Evolutionary conservation across 768 basidiomycete species (phyloP).

Genomic region (Serendipita sp.): DNA sequence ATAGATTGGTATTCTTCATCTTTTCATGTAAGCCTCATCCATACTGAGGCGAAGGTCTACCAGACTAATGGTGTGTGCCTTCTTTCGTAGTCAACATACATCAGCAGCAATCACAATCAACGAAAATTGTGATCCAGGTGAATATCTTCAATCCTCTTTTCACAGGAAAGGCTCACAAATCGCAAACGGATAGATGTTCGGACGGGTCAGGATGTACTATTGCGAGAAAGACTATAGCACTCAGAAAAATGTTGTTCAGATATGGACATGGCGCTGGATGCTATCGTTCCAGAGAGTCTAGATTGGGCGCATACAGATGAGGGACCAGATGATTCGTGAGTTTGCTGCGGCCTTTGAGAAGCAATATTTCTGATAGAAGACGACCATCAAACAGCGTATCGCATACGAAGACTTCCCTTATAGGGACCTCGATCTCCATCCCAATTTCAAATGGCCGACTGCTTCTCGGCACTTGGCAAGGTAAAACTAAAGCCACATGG

Average conservation of each 20-base stretch:
- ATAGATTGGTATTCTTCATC: slow-evolving; percentile 73
- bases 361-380: too few relatives aligned
- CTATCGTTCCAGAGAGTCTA: slow-evolving; percentile 68
- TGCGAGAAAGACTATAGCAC: background rate
- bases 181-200: slow-evolving; percentile 14
- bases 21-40: slow-evolving; percentile 50
- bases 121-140: slow-evolving; percentile 77
- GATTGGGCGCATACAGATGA: slow-evolving; percentile 82
- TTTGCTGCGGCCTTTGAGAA: background rate
- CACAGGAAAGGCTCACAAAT: slow-evolving; percentile 21
- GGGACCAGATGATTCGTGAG: slow-evolving; percentile 43
- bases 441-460: slow-evolving; percentile 68
- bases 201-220: slow-evolving; percentile 10
- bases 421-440: slow-evolving; percentile 68
- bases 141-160: background rate
- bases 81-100: slow-evolving; percentile 39
- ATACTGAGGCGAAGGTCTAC: slow-evolving; percentile 13
- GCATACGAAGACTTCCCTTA: slow-evolving; percentile 76
- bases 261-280: slow-evolving; percentile 90
- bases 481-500: slow-evolving; percentile 20
- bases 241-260: slow-evolving; percentile 29
- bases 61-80: slow-evolving; percentile 13
- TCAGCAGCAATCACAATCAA: slow-evolving; percentile 70
- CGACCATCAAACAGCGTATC: slow-evolving; percentile 40
- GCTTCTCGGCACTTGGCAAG: slow-evolving; percentile 89